Conservation (phyloP, 2,329 filamentous ascomycete genomes). For the Alternaria incomplexa region DNA sequence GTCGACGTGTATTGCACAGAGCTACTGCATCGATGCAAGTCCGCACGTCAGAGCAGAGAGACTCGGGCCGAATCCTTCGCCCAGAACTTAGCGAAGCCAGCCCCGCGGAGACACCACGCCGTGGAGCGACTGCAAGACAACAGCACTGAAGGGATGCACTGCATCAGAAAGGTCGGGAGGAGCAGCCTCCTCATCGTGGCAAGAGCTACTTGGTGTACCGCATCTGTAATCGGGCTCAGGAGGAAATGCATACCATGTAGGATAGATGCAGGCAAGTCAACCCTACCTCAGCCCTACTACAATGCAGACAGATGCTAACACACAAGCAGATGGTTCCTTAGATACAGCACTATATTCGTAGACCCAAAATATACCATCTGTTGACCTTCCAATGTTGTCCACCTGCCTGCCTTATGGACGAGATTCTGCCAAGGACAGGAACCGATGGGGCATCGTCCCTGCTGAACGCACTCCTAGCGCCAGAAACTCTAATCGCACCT, state of each 20-base stretch:
- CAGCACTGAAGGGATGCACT: background rate
- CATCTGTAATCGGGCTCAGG: background rate
- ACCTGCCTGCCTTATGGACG: background rate
- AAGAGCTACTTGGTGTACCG: background rate
- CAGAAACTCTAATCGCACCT: slow-evolving; percentile 24
- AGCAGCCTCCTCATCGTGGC: too few relatives aligned
- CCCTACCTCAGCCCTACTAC: background rate
- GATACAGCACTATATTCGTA: background rate
- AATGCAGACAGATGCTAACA: background rate
- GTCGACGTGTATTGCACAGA: background rate
- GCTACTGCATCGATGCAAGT: background rate
- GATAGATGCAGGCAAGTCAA: background rate
- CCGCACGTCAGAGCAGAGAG: slow-evolving; percentile 1
- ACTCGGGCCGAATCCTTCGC: slow-evolving; percentile 9
- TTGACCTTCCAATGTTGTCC: background rate
- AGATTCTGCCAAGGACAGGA: slow-evolving; percentile 15
- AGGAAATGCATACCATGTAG: background rate
- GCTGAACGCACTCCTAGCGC: slow-evolving; percentile 12
- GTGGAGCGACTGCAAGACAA: background rate
- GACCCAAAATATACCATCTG: background rate
- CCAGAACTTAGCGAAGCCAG: background rate
- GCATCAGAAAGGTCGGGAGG: background rate
- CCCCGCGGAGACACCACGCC: background rate
- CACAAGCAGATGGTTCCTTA: slow-evolving; percentile 2
- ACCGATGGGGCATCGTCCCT: slow-evolving; percentile 4